Conservation (phyloP, 2,329 filamentous ascomycete species). For the Dothideomycetes sp. region DNA sequence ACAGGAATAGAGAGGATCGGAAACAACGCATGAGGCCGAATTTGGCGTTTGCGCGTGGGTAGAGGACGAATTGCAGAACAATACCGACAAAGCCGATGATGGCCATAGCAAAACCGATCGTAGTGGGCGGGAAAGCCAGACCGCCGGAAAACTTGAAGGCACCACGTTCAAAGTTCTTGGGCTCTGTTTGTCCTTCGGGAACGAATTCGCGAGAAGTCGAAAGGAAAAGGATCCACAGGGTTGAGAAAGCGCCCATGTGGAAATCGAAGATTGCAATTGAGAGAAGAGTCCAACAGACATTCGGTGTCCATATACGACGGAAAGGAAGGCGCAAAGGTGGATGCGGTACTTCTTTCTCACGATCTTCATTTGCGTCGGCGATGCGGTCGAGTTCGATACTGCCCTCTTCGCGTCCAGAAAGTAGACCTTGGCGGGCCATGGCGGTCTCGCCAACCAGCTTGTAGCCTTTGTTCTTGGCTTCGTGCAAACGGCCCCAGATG, state of each 20-base stretch:
- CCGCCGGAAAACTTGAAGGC: slow-evolving; percentile 61
- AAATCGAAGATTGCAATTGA: slow-evolving; percentile 62
- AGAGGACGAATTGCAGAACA: slow-evolving; percentile 59
- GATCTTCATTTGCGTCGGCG: slow-evolving; percentile 22
- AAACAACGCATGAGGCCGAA: slow-evolving; percentile 62
- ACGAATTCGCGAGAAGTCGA: slow-evolving; percentile 54
- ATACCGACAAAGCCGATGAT: slow-evolving; percentile 71
- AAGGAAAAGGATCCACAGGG: slow-evolving; percentile 67
- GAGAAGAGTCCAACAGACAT: slow-evolving; percentile 49
- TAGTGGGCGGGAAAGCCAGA: slow-evolving; percentile 60
- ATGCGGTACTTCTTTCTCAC: slow-evolving; percentile 22
- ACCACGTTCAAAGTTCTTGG: slow-evolving; percentile 22
- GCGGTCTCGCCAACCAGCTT: slow-evolving; percentile 20
- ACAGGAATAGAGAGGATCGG: slow-evolving; percentile 59
- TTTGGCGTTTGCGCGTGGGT: slow-evolving; percentile 56
- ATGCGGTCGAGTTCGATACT: slow-evolving; percentile 27
- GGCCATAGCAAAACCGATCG: slow-evolving; percentile 69
- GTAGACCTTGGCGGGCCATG: slow-evolving; percentile 24
- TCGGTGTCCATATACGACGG: slow-evolving; percentile 44
- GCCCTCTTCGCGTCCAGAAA: slow-evolving; percentile 21
- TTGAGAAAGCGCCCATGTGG: slow-evolving; percentile 65
- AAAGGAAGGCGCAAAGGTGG: slow-evolving; percentile 37
- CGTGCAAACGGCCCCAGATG: slow-evolving; percentile 17
- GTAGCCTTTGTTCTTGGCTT: slow-evolving; percentile 23
- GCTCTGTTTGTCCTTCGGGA: slow-evolving; percentile 28